These are phyloP conservation scores for Aspergillus ochraceoroseus DNA, from an alignment of 2,329 filamentous ascomycete species.

Conservation along the genomic window DNA sequence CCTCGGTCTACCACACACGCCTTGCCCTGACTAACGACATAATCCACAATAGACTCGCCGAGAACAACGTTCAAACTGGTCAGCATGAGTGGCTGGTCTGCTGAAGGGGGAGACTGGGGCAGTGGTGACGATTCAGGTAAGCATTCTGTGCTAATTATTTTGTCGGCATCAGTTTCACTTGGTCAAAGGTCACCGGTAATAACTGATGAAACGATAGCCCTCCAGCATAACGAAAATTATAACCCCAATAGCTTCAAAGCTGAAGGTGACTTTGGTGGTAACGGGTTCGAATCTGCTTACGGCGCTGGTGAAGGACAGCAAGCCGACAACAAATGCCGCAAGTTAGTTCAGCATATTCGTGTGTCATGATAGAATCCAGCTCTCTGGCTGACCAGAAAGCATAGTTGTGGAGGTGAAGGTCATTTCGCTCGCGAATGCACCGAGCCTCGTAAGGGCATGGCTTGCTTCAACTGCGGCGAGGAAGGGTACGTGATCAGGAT, in stretches of 20 bases:
- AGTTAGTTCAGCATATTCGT: conserved; percentile 27
- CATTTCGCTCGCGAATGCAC: conserved; percentile 45
- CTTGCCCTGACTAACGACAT: neutral
- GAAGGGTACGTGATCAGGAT: conserved; percentile 32
- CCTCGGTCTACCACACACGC: too few relatives aligned
- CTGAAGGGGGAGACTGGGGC: conserved; percentile 7
- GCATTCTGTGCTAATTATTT: neutral
- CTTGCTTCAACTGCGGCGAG: conserved; percentile 43
- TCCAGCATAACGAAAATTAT: conserved; percentile 18
- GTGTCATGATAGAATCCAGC: neutral
- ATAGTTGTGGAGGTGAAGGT: conserved; percentile 34
- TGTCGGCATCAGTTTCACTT: too few relatives aligned
- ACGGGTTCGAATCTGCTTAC: conserved; percentile 6
- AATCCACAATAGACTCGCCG: neutral
- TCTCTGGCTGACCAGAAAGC: conserved; percentile 11
- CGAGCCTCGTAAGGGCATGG: conserved; percentile 38
- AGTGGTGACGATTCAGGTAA: conserved; percentile 3
- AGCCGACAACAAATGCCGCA: conserved; percentile 32
- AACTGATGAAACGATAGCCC: conserved; percentile 2
- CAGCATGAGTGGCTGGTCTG: conserved; percentile 3
- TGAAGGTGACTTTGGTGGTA: conserved; percentile 7
- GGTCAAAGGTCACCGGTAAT: too few relatives aligned
- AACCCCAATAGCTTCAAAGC: conserved; percentile 12
- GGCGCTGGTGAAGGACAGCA: conserved; percentile 7
- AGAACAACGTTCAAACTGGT: too few relatives aligned